A percentile compares a stretch with the other conserved stretches of the same genome.
phyloP scores from a whole-genome alignment of 1,284 basidiomycete species.

The Bjerkandera adusta region DNA sequence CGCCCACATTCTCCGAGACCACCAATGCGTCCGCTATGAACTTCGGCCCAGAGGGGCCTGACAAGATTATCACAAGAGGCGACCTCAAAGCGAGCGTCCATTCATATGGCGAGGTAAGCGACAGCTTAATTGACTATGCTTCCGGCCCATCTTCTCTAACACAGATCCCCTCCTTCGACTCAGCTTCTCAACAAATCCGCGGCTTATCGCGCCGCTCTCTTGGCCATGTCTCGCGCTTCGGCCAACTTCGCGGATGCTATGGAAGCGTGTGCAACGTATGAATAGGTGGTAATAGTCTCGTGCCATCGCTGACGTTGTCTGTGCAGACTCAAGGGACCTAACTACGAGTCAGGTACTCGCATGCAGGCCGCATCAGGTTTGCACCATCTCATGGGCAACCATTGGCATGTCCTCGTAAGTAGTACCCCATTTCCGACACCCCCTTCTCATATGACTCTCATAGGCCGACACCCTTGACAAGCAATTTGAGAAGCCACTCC shows the following conservation, averaged over 20 bases:
- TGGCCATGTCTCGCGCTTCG: conserved; percentile 83
- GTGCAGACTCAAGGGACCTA: conserved; percentile 71
- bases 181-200: conserved; percentile 81
- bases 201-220: conserved; percentile 80
- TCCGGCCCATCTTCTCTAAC: not conserved
- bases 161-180: not conserved
- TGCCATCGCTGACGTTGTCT: conserved; percentile 2
- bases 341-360: conserved; percentile 75
- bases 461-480: conserved; percentile 86
- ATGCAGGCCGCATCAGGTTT: conserved; percentile 85
- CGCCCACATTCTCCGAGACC: conserved; percentile 80
- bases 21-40: conserved; percentile 75
- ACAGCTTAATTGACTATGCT: not conserved
- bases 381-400: conserved; percentile 90
- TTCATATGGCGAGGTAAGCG: conserved; percentile 77
- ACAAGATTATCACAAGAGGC: conserved; percentile 80
- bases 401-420: conserved; percentile 85
- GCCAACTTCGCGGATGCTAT: conserved; percentile 86
- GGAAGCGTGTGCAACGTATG: conserved; percentile 79
- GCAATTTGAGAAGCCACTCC: conserved; percentile 87
- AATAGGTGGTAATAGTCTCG: conserved; percentile 12
- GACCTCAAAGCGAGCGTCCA: conserved; percentile 77
- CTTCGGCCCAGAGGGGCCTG: conserved; percentile 67
- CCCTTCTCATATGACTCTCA: not conserved
- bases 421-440: conserved; percentile 14